Base-by-base conservation (phyloP, 139 green algal genomes). In the Raphidocelis subcapitata region DNA sequence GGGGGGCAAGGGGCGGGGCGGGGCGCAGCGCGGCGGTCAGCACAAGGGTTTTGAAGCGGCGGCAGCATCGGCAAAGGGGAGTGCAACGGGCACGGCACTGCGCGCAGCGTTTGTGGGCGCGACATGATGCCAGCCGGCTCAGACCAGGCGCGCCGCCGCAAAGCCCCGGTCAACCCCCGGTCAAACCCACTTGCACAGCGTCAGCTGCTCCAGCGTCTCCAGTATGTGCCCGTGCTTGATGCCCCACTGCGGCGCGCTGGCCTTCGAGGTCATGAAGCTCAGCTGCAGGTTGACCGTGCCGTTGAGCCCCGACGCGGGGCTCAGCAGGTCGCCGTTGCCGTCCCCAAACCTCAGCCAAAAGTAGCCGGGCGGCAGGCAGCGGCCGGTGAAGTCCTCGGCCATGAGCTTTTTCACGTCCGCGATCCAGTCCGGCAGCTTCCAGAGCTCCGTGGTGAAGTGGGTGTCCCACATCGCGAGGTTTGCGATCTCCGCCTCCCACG, bases 181-280 rank as follows among this genome's bases (percentile, higher is more conserved):
- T n/a, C n/a, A n/a, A n/a, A n/a, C n/a, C 70, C 41, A 77, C 72
- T 78, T 72, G 72, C 72, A 78, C 16, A 72, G 28, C 21, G 72
- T 78, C 23, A 78, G 31, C 54, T 72, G 72, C 63, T 78, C 72
- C 3, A 78, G 28, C 16, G 36, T 33, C 32, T 78, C 51, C 28
- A 78, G 51, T 3, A 78, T 49, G 61, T 62, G 71, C 18, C 51
- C 62, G 46, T 44, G 71, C 62, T 78, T 78, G 52, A 10, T 59
- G 31, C 47, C 41, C 51, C 47, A 37, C 51, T 47, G 35, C 32
- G 62, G 62, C 28, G 49, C 57, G 2, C 32, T 57, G 10, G 54
- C 54, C 35, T 52, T 66, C 21, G 37, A 62, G 51, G 71, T 78
- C 62, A 78, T 72, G 37, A 72, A 78, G 28, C 33, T 67, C 62